Conservation (phyloP, 2,329 filamentous ascomycete species). For the Zymoseptoria passerinii region DNA sequence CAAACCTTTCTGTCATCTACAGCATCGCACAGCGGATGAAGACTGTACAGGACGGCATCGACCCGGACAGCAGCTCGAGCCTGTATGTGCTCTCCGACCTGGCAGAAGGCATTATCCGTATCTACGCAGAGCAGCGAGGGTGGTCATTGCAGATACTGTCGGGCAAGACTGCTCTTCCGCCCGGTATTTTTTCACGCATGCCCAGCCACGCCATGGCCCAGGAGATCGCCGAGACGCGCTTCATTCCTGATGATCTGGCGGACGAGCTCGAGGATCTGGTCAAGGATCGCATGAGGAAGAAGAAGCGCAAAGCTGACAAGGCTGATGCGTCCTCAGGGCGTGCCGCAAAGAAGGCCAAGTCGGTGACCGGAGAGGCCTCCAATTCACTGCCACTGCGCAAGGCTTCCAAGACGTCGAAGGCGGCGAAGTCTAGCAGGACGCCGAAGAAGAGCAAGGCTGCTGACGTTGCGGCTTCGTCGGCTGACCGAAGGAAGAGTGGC, state of each 20-base stretch:
- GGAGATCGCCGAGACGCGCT: constrained; percentile 78
- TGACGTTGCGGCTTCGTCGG: constrained; percentile 29
- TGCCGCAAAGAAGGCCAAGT: constrained; percentile 23
- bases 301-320: constrained; percentile 35
- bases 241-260: constrained; percentile 65
- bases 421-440: constrained; percentile 31
- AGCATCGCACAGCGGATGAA: constrained; percentile 91
- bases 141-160: constrained; percentile 82
- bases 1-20: constrained; percentile 81
- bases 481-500: constrained; percentile 37
- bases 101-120: constrained; percentile 69
- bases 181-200: constrained; percentile 65
- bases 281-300: constrained; percentile 56
- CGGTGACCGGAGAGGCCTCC: constrained; percentile 12
- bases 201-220: constrained; percentile 71
- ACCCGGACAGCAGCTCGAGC: constrained; percentile 57
- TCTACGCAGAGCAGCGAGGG: constrained; percentile 76
- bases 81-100: constrained; percentile 85
- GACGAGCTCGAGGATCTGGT: constrained; percentile 72
- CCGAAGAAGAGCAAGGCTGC: constrained; percentile 32
- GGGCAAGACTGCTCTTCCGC: constrained; percentile 69
- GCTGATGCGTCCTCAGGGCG: constrained; percentile 10
- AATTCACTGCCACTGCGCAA: constrained; percentile 22
- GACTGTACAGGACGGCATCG: constrained; percentile 73
- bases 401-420: constrained; percentile 30